These are phyloP conservation scores for Lactarius hatsudake DNA, from an alignment of 768 basidiomycete genomes.

Conservation along the genomic window DNA sequence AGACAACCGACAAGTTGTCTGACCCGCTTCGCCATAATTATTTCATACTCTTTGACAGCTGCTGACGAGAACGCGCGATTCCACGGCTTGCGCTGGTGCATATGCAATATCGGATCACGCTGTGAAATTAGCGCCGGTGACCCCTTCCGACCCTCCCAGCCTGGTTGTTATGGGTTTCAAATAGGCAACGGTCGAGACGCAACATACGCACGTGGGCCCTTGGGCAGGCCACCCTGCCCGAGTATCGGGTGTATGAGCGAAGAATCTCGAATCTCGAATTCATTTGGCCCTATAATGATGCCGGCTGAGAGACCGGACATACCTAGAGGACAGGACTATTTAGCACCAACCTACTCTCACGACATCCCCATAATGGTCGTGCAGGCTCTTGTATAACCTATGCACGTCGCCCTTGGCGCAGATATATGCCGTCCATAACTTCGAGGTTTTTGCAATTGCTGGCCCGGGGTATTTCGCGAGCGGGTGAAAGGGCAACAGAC, in stretches of 20 bases:
- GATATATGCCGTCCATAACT: constrained; percentile 31
- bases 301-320: neutral
- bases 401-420: constrained; percentile 33
- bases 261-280: neutral
- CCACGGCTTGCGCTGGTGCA: constrained; percentile 47
- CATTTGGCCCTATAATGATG: neutral
- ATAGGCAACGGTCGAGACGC: neutral
- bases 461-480: constrained; percentile 39
- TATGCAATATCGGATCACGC: constrained; percentile 44
- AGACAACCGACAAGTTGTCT: constrained; percentile 43
- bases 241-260: neutral
- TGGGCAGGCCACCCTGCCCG: neutral
- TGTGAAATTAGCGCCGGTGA: constrained; percentile 39
- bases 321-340: neutral
- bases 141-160: constrained; percentile 19
- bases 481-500: neutral
- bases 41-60: constrained; percentile 48
- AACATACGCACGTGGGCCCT: neutral
- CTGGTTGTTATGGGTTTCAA: neutral
- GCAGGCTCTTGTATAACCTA: constrained; percentile 32
- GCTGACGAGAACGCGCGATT: constrained; percentile 45
- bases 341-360: constrained; percentile 31
- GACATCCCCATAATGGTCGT: constrained; percentile 39
- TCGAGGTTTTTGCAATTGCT: constrained; percentile 30
- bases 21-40: constrained; percentile 38